A percentile compares a stretch with the other conserved stretches of the same genome.
These are phyloP conservation scores for Phalaenopsis aphrodite DNA, from an alignment of 106 monocot genomes.

Conservation along the genomic window DNA sequence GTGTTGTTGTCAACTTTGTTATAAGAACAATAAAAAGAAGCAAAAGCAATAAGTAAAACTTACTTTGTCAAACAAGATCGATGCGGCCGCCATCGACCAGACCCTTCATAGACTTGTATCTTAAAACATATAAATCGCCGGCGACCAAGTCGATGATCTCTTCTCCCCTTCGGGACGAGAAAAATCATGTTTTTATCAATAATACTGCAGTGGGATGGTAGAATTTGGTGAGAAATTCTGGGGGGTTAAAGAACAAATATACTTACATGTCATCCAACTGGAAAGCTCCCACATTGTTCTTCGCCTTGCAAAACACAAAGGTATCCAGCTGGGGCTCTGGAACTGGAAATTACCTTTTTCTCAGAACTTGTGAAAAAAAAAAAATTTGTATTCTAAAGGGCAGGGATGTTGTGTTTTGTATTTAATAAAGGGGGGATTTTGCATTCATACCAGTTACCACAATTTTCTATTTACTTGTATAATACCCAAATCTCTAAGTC, in stretches of 20 bases:
- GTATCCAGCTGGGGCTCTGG: slow-evolving; percentile 87
- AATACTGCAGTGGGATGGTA: background rate
- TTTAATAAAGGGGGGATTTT: no score
- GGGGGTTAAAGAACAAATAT: no score
- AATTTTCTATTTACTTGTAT: no score
- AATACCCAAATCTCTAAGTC: no score
- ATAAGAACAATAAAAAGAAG: background rate
- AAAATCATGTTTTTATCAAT: background rate
- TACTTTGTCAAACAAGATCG: slow-evolving; percentile 50
- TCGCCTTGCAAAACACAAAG: slow-evolving; percentile 95
- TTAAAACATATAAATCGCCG: slow-evolving; percentile 82
- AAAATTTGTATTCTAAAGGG: no score
- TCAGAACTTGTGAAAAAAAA: no score
- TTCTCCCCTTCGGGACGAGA: slow-evolving; percentile 54
- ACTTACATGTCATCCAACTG: slow-evolving; percentile 90
- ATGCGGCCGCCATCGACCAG: slow-evolving; percentile 71
- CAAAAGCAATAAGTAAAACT: background rate
- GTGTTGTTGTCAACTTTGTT: no score
- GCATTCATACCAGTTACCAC: no score
- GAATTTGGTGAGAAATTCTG: background rate
- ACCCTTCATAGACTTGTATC: slow-evolving; percentile 91
- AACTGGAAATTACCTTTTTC: slow-evolving; percentile 31
- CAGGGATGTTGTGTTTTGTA: no score
- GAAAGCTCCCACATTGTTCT: slow-evolving; percentile 76
- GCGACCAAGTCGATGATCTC: slow-evolving; percentile 89